Percentiles rank a stretch among this genome's conserved stretches.
Conservation (phyloP, 2,329 filamentous ascomycete genomes). For the Lecanicillium sp. region DNA sequence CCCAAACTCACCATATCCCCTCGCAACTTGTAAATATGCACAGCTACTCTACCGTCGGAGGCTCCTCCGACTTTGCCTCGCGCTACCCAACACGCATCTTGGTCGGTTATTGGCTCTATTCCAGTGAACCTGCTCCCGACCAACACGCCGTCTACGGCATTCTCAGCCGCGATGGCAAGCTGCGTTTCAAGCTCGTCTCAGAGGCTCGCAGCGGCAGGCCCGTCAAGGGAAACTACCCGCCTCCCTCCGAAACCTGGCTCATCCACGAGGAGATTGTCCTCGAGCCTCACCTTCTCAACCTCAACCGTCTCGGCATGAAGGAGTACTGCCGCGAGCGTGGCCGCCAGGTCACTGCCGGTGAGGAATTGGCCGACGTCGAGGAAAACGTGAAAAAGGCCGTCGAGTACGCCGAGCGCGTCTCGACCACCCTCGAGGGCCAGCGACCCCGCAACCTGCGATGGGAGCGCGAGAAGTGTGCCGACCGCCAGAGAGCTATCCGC, state of each 20-base stretch:
- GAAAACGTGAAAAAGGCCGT: not conserved
- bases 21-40: no score
- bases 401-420: not conserved
- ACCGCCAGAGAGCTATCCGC: not conserved
- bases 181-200: constrained; percentile 9
- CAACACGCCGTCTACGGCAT: constrained; percentile 14
- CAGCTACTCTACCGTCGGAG: constrained; percentile 11
- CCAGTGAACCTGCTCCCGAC: constrained; percentile 10
- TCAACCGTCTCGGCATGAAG: constrained; percentile 2
- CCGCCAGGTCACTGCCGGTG: not conserved
- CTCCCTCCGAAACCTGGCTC: not conserved
- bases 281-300: not conserved
- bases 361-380: not conserved
- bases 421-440: not conserved
- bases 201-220: not conserved
- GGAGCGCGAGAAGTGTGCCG: constrained; percentile 1
- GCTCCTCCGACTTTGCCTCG: constrained; percentile 11
- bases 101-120: constrained; percentile 14
- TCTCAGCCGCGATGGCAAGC: constrained; percentile 13
- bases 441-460: not conserved
- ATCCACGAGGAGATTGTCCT: not conserved
- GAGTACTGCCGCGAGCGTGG: not conserved
- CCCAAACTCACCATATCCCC: no score
- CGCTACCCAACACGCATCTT: constrained; percentile 14
- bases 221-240: not conserved